A percentile compares a stretch with the other conserved stretches of the same genome.
phyloP scores from a whole-genome alignment of 768 basidiomycete genomes.

The Hypsizygus marmoreus region DNA sequence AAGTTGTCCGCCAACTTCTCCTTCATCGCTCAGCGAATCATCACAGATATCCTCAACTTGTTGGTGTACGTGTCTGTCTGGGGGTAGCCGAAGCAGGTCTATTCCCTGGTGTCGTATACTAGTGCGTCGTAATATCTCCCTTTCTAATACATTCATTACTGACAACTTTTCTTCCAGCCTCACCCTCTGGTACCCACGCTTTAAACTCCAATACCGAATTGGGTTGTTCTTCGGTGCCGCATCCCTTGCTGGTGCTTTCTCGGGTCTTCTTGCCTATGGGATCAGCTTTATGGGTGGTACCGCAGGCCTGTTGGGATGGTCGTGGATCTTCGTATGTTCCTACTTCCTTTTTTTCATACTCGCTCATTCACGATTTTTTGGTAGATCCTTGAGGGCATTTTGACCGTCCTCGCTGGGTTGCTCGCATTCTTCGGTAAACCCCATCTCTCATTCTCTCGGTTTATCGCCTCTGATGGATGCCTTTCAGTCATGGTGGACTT shows the following conservation, averaged over 20 bases:
- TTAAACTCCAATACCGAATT: slow-evolving; percentile 59
- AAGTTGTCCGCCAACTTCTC: not conserved
- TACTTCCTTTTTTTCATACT: not conserved
- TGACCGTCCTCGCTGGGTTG: slow-evolving; percentile 57
- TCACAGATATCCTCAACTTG: slow-evolving; percentile 59
- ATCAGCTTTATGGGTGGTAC: slow-evolving; percentile 55
- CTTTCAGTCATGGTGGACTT: slow-evolving; percentile 60
- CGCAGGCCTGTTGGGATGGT: slow-evolving; percentile 55
- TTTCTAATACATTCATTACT: not conserved
- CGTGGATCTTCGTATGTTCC: slow-evolving; percentile 63
- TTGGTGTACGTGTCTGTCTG: slow-evolving; percentile 57
- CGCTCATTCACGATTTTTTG: not conserved
- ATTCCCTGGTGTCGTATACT: slow-evolving; percentile 76
- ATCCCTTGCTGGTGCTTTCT: slow-evolving; percentile 63
- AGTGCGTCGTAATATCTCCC: slow-evolving; percentile 38
- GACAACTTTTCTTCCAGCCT: slow-evolving; percentile 36
- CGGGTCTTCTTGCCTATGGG: slow-evolving; percentile 57
- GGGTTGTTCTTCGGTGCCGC: slow-evolving; percentile 69
- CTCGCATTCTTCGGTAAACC: slow-evolving; percentile 51
- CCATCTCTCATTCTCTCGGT: not conserved
- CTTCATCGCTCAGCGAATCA: not conserved
- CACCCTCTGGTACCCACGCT: slow-evolving; percentile 69
- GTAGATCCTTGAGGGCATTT: slow-evolving; percentile 65
- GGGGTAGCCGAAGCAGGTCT: slow-evolving; percentile 71
- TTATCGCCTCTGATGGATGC: not conserved